These are phyloP conservation scores for Penicillium freii DNA, from an alignment of 2,329 filamentous ascomycete species.

Conservation along the genomic window DNA sequence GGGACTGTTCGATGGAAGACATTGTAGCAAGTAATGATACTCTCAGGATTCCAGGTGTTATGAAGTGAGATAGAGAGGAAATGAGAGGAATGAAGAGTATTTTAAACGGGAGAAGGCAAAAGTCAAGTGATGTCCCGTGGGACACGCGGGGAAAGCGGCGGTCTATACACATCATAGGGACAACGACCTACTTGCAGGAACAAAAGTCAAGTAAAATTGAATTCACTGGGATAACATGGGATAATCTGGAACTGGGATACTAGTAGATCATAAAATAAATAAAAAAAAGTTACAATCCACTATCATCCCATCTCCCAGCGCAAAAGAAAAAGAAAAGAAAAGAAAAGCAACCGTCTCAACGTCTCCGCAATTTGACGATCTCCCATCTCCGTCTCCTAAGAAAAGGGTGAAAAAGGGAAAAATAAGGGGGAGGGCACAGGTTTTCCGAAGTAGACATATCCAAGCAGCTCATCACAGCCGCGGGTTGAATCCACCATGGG, in stretches of 20 bases:
- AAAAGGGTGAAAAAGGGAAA: background rate
- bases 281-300: constrained; percentile 1
- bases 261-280: constrained; percentile 1
- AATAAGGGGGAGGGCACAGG: background rate
- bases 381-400: constrained; percentile 5
- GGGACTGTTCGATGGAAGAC: constrained; percentile 53
- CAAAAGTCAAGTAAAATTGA: background rate
- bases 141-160: constrained; percentile 20
- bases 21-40: constrained; percentile 15
- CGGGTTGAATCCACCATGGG: constrained; percentile 15
- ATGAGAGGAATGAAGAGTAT: background rate
- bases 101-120: constrained; percentile 1
- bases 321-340: background rate
- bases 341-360: constrained; percentile 3
- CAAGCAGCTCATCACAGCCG: constrained; percentile 13
- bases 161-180: constrained; percentile 3
- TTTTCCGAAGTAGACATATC: constrained; percentile 8
- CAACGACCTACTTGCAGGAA: too few relatives aligned
- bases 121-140: constrained; percentile 22
- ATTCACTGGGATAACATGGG: background rate
- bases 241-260: background rate
- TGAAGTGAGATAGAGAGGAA: background rate
- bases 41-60: background rate
- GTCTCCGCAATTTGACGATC: constrained; percentile 5
- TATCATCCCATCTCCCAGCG: background rate